Percentiles rank a stretch among this genome's conserved stretches.
These are phyloP conservation scores for Clavariopsis aquatica DNA, from an alignment of 495 filamentous ascomycete genomes.

Conservation along the genomic window DNA sequence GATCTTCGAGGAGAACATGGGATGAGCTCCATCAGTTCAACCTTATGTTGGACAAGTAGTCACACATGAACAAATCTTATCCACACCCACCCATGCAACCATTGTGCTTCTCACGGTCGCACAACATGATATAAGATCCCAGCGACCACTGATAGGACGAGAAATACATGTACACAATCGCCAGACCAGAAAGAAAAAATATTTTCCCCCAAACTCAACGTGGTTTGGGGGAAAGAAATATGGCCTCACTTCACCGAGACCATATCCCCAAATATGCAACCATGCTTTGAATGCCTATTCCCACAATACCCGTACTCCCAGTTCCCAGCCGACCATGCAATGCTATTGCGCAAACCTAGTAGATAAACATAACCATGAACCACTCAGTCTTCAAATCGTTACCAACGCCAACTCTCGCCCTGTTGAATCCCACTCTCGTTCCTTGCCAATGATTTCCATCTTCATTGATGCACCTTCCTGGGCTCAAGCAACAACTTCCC, in stretches of 20 bases:
- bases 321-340: background rate
- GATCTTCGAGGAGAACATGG: constrained; percentile 12
- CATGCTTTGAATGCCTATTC: background rate
- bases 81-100: background rate
- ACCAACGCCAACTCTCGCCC: background rate
- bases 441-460: background rate
- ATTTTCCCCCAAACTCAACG: too few relatives aligned
- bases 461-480: constrained; percentile 42
- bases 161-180: too few relatives aligned
- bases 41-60: constrained; percentile 20
- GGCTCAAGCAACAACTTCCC: constrained; percentile 65
- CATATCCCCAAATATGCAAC: background rate
- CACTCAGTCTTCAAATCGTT: too few relatives aligned
- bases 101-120: background rate
- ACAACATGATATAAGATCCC: background rate
- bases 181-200: too few relatives aligned
- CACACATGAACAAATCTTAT: constrained; percentile 11
- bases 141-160: background rate
- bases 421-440: too few relatives aligned
- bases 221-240: background rate
- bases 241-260: background rate
- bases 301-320: background rate
- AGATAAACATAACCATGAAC: too few relatives aligned
- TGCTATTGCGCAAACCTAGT: constrained; percentile 5
- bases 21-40: constrained; percentile 13